Conservation (phyloP, 164 flowering plant species). For the Magnolia sinica region DNA sequence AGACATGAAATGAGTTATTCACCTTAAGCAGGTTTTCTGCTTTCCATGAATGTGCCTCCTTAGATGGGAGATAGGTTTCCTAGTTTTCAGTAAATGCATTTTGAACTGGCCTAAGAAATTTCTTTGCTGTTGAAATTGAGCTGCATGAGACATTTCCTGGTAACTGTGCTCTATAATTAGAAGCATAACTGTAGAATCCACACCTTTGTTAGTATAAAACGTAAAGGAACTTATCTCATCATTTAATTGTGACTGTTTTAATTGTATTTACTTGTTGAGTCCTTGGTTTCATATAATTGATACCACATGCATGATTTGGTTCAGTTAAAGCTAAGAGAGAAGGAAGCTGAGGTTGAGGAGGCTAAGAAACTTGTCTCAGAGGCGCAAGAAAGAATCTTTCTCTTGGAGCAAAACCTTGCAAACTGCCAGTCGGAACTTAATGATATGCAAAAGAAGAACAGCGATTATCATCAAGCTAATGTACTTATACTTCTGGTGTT, state of each 20-base stretch:
- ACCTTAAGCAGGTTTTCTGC: too few relatives aligned
- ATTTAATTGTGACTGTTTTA: background rate
- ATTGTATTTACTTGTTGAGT: background rate
- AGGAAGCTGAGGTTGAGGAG: constrained; percentile 54
- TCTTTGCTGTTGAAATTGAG: too few relatives aligned
- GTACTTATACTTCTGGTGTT: constrained; percentile 20
- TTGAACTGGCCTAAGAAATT: too few relatives aligned
- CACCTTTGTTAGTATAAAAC: too few relatives aligned
- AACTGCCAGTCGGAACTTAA: constrained; percentile 43
- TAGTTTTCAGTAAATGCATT: too few relatives aligned
- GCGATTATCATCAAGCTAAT: constrained; percentile 46
- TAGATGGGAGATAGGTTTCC: too few relatives aligned
- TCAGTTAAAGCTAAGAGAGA: constrained; percentile 48
- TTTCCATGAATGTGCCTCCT: too few relatives aligned
- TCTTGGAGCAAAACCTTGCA: constrained; percentile 62
- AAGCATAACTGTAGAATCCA: too few relatives aligned
- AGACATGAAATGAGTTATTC: too few relatives aligned
- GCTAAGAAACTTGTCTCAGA: constrained; percentile 38
- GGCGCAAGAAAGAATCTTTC: constrained; percentile 43
- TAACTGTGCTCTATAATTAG: too few relatives aligned
- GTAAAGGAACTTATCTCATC: background rate
- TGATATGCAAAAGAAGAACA: constrained; percentile 50
- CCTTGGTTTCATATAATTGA: too few relatives aligned
- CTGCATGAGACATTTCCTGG: too few relatives aligned
- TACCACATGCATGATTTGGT: background rate